Evolutionary conservation across 306 rosid genomes (phyloP), one percentile per base, ranked within the genome.

Genomic region (Prunus dulcis): DNA sequence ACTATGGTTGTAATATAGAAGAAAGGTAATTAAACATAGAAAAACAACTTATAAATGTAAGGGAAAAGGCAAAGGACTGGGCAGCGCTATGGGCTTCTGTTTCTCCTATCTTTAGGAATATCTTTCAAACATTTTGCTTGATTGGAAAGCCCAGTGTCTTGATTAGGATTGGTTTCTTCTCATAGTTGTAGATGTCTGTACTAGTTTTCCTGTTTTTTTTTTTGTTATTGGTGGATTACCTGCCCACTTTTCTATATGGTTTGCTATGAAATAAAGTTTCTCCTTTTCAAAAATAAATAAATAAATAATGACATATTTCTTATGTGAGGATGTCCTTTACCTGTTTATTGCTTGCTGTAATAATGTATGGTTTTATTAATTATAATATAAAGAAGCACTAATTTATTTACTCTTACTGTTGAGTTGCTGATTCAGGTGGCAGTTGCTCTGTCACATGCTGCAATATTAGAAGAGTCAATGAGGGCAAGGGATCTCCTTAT

Each of bases 361-460:
- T 20, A 17, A 49, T 45, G 23, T 63, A 3, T 32, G 62, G 6
- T 41, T 72, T 50, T 60, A 38, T 63, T 15, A 9, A 12, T 41
- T 58, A 58, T 72, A 27, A 64, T 20, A 56, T 64, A 64, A 32
- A 23, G 18, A 46, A 52, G 43, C 14, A 34, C 19, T 43, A 11
- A 55, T 72, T 23, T 68, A 27, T 68, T 47, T 23, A 55, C 62
- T 51, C 45, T 14, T 47, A 25, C 57, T 67, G 56, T 69, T 38
- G 67, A 67, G 22, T 62, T 17, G 50, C 65, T 23, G 57, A 68
- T 12, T 60, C 82, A 95, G 99, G 99, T 95, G 78, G 99, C 99
- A 11, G 99, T 95, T 83, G 99, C 99, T 79, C 97, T 95, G 73
- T 95, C 99, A 2, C 99, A 95, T 88, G 99, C 99, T 50, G 99